phyloP scores from a whole-genome alignment of 768 basidiomycete species.

The Tubosaeta brunneosetosa region DNA sequence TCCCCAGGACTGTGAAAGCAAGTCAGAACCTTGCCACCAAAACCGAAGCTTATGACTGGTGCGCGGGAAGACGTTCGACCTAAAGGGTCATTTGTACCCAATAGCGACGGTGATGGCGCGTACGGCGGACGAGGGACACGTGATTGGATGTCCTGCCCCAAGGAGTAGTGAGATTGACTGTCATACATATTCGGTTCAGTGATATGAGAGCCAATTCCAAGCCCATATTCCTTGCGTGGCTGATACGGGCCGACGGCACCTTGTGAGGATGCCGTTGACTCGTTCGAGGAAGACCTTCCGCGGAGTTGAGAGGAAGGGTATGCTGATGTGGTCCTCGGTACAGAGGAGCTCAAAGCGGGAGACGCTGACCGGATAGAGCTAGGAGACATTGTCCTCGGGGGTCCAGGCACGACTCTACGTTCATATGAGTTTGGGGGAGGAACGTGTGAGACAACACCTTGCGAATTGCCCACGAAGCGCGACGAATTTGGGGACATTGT shows the following conservation, averaged over 20 bases:
- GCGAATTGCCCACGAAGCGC: constrained; percentile 18
- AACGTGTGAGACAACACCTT: constrained; percentile 6
- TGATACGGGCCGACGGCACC: constrained; percentile 10
- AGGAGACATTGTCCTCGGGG: constrained; percentile 32
- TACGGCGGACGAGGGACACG: constrained; percentile 51
- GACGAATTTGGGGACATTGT: constrained; percentile 23
- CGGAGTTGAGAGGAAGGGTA: constrained; percentile 22
- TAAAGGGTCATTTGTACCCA: constrained; percentile 80
- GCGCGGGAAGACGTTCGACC: constrained; percentile 66
- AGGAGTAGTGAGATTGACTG: constrained; percentile 14
- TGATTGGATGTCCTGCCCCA: constrained; percentile 27
- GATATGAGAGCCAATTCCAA: constrained; percentile 16
- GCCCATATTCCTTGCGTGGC: constrained; percentile 28
- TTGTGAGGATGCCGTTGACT: constrained; percentile 37
- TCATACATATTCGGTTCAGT: constrained; percentile 16
- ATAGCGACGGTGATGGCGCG: constrained; percentile 78
- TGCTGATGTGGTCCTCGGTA: constrained; percentile 21
- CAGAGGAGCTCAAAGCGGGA: constrained; percentile 34
- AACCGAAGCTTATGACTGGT: constrained; percentile 86
- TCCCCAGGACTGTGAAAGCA: constrained; percentile 77
- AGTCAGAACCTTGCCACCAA: constrained; percentile 86
- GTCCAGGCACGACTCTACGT: constrained; percentile 11
- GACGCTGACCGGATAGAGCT: constrained; percentile 20
- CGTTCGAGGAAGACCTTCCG: constrained; percentile 43
- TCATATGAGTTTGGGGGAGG: constrained; percentile 19